A percentile compares a stretch with the other conserved stretches of the same genome.
Conservation (phyloP, 371 early-diverging fungal genomes). For the Mucor indicus region DNA sequence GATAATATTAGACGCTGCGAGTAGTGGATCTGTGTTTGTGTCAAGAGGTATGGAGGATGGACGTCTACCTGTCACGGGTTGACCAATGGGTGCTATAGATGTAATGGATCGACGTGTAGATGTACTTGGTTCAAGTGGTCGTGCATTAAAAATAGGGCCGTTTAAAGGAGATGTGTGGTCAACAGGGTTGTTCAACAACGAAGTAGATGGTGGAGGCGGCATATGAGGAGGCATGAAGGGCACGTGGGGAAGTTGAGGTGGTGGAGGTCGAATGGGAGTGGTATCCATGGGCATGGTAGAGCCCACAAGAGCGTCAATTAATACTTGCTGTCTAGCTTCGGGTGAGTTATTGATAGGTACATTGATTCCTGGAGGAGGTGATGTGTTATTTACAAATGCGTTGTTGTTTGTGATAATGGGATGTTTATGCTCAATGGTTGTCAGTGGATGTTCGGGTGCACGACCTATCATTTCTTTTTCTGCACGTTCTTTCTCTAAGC, state of each 20-base stretch:
- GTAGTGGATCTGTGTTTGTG: neutral
- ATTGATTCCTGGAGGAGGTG: slow-evolving; percentile 7
- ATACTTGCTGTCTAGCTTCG: slow-evolving; percentile 16
- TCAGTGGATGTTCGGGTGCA: too few relatives aligned
- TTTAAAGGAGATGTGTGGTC: slow-evolving; percentile 2
- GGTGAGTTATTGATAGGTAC: neutral
- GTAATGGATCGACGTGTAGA: slow-evolving; percentile 15
- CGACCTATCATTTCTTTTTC: too few relatives aligned
- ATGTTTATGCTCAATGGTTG: too few relatives aligned
- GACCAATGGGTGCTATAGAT: slow-evolving; percentile 40
- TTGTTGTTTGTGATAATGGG: too few relatives aligned
- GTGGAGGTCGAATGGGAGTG: neutral
- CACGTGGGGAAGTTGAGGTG: slow-evolving; percentile 3
- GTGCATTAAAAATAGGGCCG: neutral
- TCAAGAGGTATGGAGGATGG: neutral
- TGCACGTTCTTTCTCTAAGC: neutral
- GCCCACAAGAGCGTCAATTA: slow-evolving; percentile 22
- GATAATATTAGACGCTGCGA: neutral
- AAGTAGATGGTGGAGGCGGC: slow-evolving; percentile 1
- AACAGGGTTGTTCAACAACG: neutral
- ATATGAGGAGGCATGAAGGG: slow-evolving; percentile 13
- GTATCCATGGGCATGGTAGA: neutral
- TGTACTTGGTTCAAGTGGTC: slow-evolving; percentile 1
- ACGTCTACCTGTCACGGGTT: slow-evolving; percentile 13
- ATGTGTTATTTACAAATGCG: neutral